Conservation (phyloP, 331 rosid genomes). For the Rosa hybrid region DNA sequence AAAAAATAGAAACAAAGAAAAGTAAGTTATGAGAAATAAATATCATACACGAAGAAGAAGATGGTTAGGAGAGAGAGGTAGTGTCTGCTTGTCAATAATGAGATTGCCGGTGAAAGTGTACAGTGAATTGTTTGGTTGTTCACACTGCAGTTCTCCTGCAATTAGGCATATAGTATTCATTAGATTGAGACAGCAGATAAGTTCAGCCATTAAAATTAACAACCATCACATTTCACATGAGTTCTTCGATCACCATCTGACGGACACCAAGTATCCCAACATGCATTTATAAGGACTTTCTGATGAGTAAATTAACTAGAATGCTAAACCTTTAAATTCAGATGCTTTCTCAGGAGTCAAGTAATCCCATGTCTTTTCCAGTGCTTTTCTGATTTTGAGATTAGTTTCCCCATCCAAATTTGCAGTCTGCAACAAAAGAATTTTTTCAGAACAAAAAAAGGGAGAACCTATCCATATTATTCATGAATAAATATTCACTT, state of each 20-base stretch:
- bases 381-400: slow-evolving; percentile 91
- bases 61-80: slow-evolving; percentile 87
- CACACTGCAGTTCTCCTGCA: slow-evolving; percentile 97
- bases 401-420: slow-evolving; percentile 99
- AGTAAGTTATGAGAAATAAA: slow-evolving; percentile 10
- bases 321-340: slow-evolving; percentile 78
- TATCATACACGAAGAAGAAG: slow-evolving; percentile 76
- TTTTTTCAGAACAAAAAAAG: neutral
- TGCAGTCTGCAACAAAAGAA: slow-evolving; percentile 63
- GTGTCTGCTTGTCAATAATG: slow-evolving; percentile 77
- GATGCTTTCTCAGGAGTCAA: slow-evolving; percentile 85
- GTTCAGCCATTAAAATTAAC: neutral
- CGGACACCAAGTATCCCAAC: neutral
- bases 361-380: slow-evolving; percentile 99
- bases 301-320: slow-evolving; percentile 19
- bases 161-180: slow-evolving; percentile 20
- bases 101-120: slow-evolving; percentile 97
- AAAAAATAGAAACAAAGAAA: slow-evolving; percentile 16
- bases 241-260: neutral
- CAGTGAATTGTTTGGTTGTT: slow-evolving; percentile 95
- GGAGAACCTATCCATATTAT: slow-evolving; percentile 2
- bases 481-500: slow-evolving; percentile 1
- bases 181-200: slow-evolving; percentile 9
- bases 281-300: neutral
- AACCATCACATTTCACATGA: neutral